Base-by-base conservation (phyloP, 179 eudicot genomes). In the Carnegiea gigantea region DNA sequence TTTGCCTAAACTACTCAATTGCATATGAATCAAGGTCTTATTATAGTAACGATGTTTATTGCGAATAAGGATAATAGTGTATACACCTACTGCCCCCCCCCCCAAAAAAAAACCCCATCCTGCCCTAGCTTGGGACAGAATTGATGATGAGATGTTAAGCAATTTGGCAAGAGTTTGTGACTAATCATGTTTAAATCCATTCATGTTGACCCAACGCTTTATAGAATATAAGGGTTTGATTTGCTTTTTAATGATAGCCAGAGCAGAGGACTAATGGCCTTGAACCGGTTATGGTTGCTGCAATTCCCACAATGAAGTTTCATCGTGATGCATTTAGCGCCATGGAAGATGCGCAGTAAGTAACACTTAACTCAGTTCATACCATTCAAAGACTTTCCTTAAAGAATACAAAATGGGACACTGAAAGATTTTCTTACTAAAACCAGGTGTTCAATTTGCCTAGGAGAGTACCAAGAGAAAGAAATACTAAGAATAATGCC, bases 401-500 rank as follows among this genome's bases (percentile, higher is more conserved):
- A 0, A 65, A 65, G 71, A 65, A 1, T 10, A 26, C 71, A 40
- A 65, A 26, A 65, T 24, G 12, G 17, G 18, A 65, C 4, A 24
- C 2, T 65, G 71, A 65, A 65, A 1, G 73, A 30, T 13, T 33
- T 10, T 1, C 3, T 70, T 15, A 30, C 15, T 15, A 70, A 70
- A 38, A 77, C 2, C 88, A 91, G 93, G 87, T 85, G 90, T 68
- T 82, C 89, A 26, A 84, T 89, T 80, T 88, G 91, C 53, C 83
- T 88, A 80, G 92, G 92, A 57, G 94, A 93, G 68, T 93, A 93
- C 79, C 88, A 92, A 88, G 96, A 93, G 83, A 91, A 90, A 83
- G 98, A 93, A 85, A 86, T 90, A 4, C 80, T 93, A 46, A 83
- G 98, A 85, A 89, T 92, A 54, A 90, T 93, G 92, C 97, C 97